phyloP scores from a whole-genome alignment of 2,329 filamentous ascomycete species.

The Ophiocordyceps sinensis region DNA sequence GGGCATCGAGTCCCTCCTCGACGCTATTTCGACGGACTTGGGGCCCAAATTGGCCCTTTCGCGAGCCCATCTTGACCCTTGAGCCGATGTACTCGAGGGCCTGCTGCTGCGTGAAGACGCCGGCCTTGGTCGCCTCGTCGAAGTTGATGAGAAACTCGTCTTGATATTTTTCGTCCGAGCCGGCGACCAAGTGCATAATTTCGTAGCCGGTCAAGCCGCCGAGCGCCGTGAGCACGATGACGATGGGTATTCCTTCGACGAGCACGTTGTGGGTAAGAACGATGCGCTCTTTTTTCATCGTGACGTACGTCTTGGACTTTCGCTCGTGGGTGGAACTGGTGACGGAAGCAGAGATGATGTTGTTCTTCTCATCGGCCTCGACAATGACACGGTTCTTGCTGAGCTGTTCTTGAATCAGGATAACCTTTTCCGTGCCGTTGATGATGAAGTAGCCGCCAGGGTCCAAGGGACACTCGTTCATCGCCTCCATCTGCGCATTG shows the following conservation, averaged over 20 bases:
- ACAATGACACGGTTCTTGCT: conserved; percentile 99
- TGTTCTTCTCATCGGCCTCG: conserved; percentile 82
- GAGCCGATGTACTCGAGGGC: conserved; percentile 84
- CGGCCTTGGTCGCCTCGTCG: conserved; percentile 72
- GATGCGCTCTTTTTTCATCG: conserved; percentile 85
- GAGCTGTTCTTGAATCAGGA: conserved; percentile 92
- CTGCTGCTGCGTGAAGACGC: conserved; percentile 86
- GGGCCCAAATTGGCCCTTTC: conserved; percentile 37
- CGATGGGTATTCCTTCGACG: conserved; percentile 86
- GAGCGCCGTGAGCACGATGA: conserved; percentile 83
- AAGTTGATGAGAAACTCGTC: conserved; percentile 94
- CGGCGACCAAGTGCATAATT: conserved; percentile 81
- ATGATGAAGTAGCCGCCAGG: conserved; percentile 98
- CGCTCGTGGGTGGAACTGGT: conserved; percentile 96
- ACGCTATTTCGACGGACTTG: conserved; percentile 62
- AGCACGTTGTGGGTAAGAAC: conserved; percentile 86
- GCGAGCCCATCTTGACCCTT: conserved; percentile 75
- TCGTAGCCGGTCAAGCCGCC: conserved; percentile 91
- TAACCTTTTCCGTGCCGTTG: conserved; percentile 95
- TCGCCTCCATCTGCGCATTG: conserved; percentile 74
- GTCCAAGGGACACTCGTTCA: conserved; percentile 93
- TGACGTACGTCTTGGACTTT: conserved; percentile 94
- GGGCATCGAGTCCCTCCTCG: conserved; percentile 82
- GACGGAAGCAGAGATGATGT: conserved; percentile 86
- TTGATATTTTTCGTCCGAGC: conserved; percentile 76